Evolutionary conservation across 1,284 basidiomycete genomes (phyloP).

Genomic region (Apiotrichum brassicae): DNA sequence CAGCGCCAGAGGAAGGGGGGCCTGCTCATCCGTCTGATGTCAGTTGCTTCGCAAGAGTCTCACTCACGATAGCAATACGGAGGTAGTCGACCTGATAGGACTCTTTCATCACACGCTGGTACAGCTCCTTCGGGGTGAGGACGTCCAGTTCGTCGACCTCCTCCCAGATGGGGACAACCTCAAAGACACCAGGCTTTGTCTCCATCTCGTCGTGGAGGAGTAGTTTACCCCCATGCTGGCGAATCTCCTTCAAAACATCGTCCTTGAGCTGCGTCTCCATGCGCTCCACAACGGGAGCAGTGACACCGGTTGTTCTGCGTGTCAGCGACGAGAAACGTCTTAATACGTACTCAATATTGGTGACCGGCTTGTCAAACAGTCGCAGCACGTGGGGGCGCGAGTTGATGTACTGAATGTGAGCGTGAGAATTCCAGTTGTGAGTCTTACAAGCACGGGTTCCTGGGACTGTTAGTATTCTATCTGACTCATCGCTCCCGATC

Average conservation of each 20-base stretch:
- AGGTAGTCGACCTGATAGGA: constrained; percentile 83
- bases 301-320: constrained; percentile 81
- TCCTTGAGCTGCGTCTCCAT: constrained; percentile 89
- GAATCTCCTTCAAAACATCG: constrained; percentile 78
- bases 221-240: constrained; percentile 67
- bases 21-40: constrained; percentile 88
- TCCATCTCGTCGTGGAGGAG: constrained; percentile 94
- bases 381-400: constrained; percentile 81
- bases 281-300: constrained; percentile 81
- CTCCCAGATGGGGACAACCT: constrained; percentile 82
- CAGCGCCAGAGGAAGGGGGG: constrained; percentile 79
- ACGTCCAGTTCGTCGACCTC: constrained; percentile 76
- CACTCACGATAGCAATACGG: constrained; percentile 72
- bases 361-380: constrained; percentile 78
- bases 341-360: constrained; percentile 76
- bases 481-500: no score
- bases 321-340: neutral
- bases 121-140: constrained; percentile 72
- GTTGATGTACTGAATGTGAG: constrained; percentile 34
- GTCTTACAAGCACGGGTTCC: constrained; percentile 71
- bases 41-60: neutral
- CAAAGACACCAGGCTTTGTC: constrained; percentile 81
- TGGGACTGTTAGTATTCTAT: constrained; percentile 22
- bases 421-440: neutral
- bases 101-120: constrained; percentile 51